Evolutionary conservation across 805 yeast genomes (phyloP), one percentile per base, ranked within the genome.

Genomic region (Cyberlindnera mississippiensis): DNA sequence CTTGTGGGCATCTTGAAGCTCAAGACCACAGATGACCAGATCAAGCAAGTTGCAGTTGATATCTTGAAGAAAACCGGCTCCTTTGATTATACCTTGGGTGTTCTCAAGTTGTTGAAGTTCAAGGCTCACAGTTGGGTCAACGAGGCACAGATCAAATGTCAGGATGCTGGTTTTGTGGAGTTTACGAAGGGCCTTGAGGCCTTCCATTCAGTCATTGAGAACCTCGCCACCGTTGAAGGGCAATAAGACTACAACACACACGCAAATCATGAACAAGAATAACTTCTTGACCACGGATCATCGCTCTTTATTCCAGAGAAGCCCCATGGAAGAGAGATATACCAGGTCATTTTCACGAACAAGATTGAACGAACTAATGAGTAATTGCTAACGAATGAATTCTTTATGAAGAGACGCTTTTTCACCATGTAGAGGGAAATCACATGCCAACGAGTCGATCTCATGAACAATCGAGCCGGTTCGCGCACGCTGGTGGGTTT

Each of bases 21-120:
- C 50, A 72, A 71, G 34, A 78, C 89, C 0, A 53, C 59, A 2
- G 82, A 80, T 53, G 55, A 50, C 4, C 66, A 67, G 7, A 52
- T 75, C 37, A 83, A 82, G 57, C 57, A 56, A 36, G 66, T 70
- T 35, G 82, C 83, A 1, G 60, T 83, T 13, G 59, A 61, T 10
- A 68, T 72, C 41, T 61, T 83, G 64, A 60, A 65, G 32, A 55
- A 59, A 20, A 50, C 54, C 1, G 48, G 52, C 2, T 47, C 53
- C 3, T 56, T 56, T 27, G 41, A 45, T 9, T 55, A 54, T 28
- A 49, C 56, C 1, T 13, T 44, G 18, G 16, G 40, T 2, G 40
- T 50, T 10, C 35, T 56, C 19, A 34, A 38, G 3, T n/a, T 35
- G 3, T 28, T 53, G 30, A 49, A 38, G 17, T 5, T 6, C 6